phyloP scores from a whole-genome alignment of 116 monocot species.

The Posidonia oceanica region DNA sequence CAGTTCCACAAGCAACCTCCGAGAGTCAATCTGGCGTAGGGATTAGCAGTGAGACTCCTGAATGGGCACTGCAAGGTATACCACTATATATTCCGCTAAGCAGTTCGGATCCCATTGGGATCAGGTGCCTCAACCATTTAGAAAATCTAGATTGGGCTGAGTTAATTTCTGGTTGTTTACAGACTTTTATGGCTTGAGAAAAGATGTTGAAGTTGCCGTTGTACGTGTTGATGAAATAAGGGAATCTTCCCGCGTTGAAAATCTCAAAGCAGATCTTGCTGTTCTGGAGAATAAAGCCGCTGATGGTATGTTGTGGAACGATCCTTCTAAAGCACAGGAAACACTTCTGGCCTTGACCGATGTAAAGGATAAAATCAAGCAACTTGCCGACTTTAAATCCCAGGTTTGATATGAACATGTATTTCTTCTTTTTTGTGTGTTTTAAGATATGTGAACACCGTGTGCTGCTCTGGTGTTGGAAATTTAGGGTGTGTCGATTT shows the following conservation, averaged over 20 bases:
- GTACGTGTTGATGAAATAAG: slow-evolving; percentile 70
- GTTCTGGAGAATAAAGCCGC: slow-evolving; percentile 75
- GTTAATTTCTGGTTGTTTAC: not conserved
- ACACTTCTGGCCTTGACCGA: slow-evolving; percentile 76
- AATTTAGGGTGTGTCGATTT: no score
- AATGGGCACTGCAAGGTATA: slow-evolving; percentile 94
- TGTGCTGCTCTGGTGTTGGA: no score
- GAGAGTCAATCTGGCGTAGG: slow-evolving; percentile 39
- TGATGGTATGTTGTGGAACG: slow-evolving; percentile 86
- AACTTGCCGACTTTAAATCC: slow-evolving; percentile 64
- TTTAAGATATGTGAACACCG: not conserved
- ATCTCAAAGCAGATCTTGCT: slow-evolving; percentile 55
- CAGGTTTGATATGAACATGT: slow-evolving; percentile 35
- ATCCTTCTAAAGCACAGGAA: slow-evolving; percentile 74
- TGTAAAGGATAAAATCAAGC: slow-evolving; percentile 81
- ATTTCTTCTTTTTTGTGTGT: not conserved
- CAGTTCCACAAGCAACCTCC: slow-evolving; percentile 35
- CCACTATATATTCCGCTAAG: not conserved
- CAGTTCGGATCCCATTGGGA: not conserved
- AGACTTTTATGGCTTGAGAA: slow-evolving; percentile 95
- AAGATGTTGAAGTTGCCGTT: slow-evolving; percentile 63
- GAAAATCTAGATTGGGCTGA: not conserved
- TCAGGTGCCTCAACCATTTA: not conserved
- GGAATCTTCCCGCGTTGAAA: slow-evolving; percentile 58
- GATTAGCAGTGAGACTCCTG: slow-evolving; percentile 38